phyloP scores from a whole-genome alignment of 176 grass and related monocot species.

The Elymus sibiricus region DNA sequence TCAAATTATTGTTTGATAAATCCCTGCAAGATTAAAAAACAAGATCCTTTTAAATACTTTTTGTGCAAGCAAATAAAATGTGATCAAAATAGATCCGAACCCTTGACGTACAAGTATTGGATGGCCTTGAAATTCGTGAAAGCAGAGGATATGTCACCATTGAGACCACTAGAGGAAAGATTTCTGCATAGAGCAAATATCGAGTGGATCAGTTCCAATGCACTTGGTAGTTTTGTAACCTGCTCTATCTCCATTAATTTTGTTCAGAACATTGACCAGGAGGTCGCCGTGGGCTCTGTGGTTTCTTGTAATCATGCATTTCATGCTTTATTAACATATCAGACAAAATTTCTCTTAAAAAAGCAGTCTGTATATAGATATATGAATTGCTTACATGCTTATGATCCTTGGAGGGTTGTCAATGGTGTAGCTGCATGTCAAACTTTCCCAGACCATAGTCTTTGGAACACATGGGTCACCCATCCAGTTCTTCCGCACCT shows the following conservation, averaged over 20 bases:
- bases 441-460: conserved; percentile 42
- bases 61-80: background rate
- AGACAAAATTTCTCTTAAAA: too few species aligned
- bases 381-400: conserved; percentile 19
- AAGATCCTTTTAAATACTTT: background rate
- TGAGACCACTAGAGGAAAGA: conserved; percentile 41
- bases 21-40: conserved; percentile 37
- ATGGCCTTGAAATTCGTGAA: conserved; percentile 39
- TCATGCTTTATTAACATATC: too few species aligned
- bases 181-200: conserved; percentile 33
- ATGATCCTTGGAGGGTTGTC: conserved; percentile 45
- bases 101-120: conserved; percentile 35
- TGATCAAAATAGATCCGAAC: background rate
- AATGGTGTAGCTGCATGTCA: conserved; percentile 51
- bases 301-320: too few species aligned
- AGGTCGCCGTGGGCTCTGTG: too few species aligned
- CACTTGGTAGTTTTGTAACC: background rate
- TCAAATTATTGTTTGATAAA: conserved; percentile 68
- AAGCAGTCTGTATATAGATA: too few species aligned
- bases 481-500: conserved; percentile 49
- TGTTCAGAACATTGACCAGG: too few species aligned
- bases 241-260: background rate
- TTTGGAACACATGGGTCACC: conserved; percentile 63
- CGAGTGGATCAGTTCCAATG: background rate
- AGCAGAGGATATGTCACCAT: conserved; percentile 32